phyloP scores from a whole-genome alignment of 2,329 filamentous ascomycete genomes.

The Pseudogymnoascus sp. region DNA sequence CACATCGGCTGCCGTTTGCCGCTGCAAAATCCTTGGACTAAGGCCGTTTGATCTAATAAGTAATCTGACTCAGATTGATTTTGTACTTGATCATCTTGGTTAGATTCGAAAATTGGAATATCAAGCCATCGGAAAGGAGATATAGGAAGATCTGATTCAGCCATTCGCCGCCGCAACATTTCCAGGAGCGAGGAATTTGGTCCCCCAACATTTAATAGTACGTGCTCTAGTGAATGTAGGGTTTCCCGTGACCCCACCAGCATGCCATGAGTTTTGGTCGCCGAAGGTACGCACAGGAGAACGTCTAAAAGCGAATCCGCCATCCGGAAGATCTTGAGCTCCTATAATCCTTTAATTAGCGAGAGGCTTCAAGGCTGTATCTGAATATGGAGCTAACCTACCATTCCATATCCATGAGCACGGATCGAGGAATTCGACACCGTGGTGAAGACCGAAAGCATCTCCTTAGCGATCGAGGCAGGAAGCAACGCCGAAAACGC shows the following conservation, averaged over 20 bases:
- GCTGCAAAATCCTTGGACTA: neutral
- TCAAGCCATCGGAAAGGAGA: neutral
- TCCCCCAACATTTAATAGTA: neutral
- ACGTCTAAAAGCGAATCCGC: neutral
- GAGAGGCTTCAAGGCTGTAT: neutral
- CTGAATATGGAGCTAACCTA: neutral
- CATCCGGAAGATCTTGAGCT: neutral
- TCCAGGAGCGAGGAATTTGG: neutral
- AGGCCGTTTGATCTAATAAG: neutral
- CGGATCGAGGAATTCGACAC: neutral
- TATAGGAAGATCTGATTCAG: neutral
- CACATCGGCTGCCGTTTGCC: neutral
- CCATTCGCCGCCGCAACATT: neutral
- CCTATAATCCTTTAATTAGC: neutral
- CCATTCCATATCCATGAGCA: neutral
- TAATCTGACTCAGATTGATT: neutral
- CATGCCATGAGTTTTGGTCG: neutral
- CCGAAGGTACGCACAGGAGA: neutral
- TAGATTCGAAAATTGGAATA: neutral
- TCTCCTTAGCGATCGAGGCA: neutral
- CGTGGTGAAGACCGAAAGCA: neutral
- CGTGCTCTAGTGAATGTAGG: neutral
- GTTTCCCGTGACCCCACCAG: neutral
- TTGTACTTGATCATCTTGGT: neutral
- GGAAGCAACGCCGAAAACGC: neutral